These are phyloP conservation scores for Tagetes erecta DNA, from an alignment of 129 eudicot genomes.

Conservation along the genomic window DNA sequence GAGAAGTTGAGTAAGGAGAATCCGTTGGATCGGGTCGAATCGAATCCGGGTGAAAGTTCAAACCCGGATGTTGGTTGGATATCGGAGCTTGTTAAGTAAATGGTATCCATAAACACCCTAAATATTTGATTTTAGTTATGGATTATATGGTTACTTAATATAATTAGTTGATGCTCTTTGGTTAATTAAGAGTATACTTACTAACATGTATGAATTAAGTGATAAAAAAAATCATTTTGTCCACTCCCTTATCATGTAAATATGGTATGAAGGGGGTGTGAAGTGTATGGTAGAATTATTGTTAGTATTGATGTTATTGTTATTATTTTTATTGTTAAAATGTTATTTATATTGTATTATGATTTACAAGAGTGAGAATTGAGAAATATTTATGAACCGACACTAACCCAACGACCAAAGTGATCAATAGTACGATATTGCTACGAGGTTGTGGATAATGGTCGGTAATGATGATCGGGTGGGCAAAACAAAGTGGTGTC, in stretches of 20 bases:
- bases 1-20: conserved; percentile 87
- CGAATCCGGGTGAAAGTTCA: conserved; percentile 30
- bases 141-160: neutral
- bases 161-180: conserved; percentile 9
- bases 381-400: neutral
- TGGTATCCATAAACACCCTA: conserved; percentile 5
- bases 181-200: conserved; percentile 1
- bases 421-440: neutral
- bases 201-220: neutral
- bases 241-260: conserved; percentile 20
- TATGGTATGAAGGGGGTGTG: conserved; percentile 21
- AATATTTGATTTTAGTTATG: conserved; percentile 20
- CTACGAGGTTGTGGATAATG: neutral
- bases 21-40: conserved; percentile 54
- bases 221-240: conserved; percentile 18
- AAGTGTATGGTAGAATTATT: conserved; percentile 33
- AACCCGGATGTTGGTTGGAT: conserved; percentile 92
- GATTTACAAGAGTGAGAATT: too few species aligned
- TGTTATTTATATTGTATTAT: neutral
- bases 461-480: neutral
- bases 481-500: neutral
- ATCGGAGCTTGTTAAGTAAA: conserved; percentile 67
- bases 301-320: neutral
- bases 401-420: neutral
- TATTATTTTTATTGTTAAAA: neutral